phyloP scores from a whole-genome alignment of 2,329 filamentous ascomycete genomes.

The Ceratocystis diversiconidia region DNA sequence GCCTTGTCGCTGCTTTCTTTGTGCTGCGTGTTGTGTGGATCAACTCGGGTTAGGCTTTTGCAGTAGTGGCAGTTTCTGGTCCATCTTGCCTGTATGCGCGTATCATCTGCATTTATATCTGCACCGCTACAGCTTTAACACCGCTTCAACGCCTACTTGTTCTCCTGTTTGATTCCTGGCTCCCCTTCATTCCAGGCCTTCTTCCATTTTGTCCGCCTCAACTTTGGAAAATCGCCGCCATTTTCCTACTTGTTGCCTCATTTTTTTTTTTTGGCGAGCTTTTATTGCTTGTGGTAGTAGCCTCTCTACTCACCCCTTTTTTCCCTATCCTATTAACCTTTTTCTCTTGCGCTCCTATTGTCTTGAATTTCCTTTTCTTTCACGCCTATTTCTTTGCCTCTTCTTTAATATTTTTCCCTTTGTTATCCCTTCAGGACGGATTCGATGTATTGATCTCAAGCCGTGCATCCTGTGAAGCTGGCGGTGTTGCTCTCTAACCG shows the following conservation, averaged over 20 bases:
- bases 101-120: constrained; percentile 2
- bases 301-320: neutral
- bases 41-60: neutral
- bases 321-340: neutral
- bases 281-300: neutral
- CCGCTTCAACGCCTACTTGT: neutral
- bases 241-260: constrained; percentile 1
- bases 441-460: neutral
- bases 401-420: neutral
- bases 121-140: constrained; percentile 7
- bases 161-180: neutral
- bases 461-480: neutral
- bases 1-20: neutral
- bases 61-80: neutral
- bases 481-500: constrained; percentile 2
- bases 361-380: neutral
- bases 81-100: neutral
- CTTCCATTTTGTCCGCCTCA: neutral
- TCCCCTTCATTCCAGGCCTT: constrained; percentile 2
- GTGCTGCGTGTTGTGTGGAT: neutral
- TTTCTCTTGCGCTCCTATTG: neutral
- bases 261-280: neutral
- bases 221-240: neutral
- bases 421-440: constrained; percentile 5
- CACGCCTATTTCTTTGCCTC: neutral